Conservation (phyloP, 1,139 yeast species). For the Saccharomyces pastorianus region DNA sequence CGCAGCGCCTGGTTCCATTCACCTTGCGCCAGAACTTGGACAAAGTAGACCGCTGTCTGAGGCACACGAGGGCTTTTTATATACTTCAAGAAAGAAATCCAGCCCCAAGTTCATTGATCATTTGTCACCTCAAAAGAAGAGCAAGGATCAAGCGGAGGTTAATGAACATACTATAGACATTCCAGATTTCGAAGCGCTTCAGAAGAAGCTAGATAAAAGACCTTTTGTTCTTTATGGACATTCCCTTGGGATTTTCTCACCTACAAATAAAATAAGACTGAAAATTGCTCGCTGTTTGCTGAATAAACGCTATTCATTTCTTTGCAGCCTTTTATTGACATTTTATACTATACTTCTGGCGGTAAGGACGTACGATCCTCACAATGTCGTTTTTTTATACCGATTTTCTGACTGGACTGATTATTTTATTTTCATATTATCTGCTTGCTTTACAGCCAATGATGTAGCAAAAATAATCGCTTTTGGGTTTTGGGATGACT, state of each 20-base stretch:
- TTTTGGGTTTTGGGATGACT: slow-evolving; percentile 68
- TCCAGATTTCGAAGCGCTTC: neutral
- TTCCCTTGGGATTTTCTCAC: slow-evolving; percentile 35
- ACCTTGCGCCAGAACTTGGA: neutral
- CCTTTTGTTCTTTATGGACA: slow-evolving; percentile 34
- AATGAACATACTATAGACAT: neutral
- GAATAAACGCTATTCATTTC: slow-evolving; percentile 23
- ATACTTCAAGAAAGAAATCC: neutral
- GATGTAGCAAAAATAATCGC: slow-evolving; percentile 53
- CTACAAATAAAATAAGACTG: slow-evolving; percentile 32
- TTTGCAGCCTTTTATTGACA: slow-evolving; percentile 32
- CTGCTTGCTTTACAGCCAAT: slow-evolving; percentile 53
- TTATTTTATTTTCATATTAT: slow-evolving; percentile 35
- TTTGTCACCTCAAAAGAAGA: neutral
- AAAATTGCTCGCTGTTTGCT: slow-evolving; percentile 28
- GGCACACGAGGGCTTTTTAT: neutral
- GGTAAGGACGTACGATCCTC: slow-evolving; percentile 31
- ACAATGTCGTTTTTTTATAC: slow-evolving; percentile 15
- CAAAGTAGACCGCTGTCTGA: neutral
- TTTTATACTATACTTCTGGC: slow-evolving; percentile 40
- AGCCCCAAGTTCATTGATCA: neutral
- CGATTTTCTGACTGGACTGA: slow-evolving; percentile 46
- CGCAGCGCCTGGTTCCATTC: neutral
- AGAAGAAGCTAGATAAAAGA: slow-evolving; percentile 4
- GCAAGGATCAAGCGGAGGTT: slow-evolving; percentile 1